Conservation (phyloP, 2,329 filamentous ascomycete species). For the Bipolaris victoriae region DNA sequence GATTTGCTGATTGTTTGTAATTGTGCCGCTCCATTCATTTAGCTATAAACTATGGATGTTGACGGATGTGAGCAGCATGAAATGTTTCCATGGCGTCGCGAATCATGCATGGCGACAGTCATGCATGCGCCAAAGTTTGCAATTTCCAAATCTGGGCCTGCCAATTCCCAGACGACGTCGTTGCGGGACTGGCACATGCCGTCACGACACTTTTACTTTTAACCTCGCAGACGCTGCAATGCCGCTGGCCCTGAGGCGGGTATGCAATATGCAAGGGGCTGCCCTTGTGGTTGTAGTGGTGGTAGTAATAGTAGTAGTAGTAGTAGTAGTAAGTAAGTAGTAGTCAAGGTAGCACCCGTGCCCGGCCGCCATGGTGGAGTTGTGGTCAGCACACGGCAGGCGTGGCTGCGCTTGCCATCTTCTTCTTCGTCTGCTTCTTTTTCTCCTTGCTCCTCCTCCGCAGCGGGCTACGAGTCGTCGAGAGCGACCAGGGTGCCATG, state of each 20-base stretch:
- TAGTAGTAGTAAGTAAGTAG: background rate
- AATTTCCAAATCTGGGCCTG: constrained; percentile 12
- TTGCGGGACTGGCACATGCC: constrained; percentile 5
- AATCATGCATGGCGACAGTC: constrained; percentile 14
- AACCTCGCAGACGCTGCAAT: constrained; percentile 7
- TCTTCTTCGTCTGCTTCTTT: constrained; percentile 14
- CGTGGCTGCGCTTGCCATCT: constrained; percentile 12
- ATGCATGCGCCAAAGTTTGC: constrained; percentile 16
- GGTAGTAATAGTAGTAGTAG: no score
- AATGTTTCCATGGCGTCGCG: constrained; percentile 7
- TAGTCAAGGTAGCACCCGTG: constrained; percentile 40
- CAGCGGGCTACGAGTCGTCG: constrained; percentile 23
- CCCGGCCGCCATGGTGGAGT: constrained; percentile 20
- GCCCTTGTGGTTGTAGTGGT: constrained; percentile 14
- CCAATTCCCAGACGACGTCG: constrained; percentile 2
- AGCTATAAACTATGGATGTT: constrained; percentile 2
- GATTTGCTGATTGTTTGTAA: constrained; percentile 7
- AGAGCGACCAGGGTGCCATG: constrained; percentile 46
- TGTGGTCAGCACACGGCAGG: constrained; percentile 20
- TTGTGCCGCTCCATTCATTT: constrained; percentile 10
- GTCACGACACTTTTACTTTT: constrained; percentile 29
- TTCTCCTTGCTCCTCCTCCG: constrained; percentile 19
- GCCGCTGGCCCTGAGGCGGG: constrained; percentile 18
- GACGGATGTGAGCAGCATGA: constrained; percentile 7
- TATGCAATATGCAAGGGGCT: constrained; percentile 36